Evolutionary conservation across 2,329 filamentous ascomycete species (phyloP), one percentile per base, ranked within the genome.

Genomic region (Rasamsonia emersonii): DNA sequence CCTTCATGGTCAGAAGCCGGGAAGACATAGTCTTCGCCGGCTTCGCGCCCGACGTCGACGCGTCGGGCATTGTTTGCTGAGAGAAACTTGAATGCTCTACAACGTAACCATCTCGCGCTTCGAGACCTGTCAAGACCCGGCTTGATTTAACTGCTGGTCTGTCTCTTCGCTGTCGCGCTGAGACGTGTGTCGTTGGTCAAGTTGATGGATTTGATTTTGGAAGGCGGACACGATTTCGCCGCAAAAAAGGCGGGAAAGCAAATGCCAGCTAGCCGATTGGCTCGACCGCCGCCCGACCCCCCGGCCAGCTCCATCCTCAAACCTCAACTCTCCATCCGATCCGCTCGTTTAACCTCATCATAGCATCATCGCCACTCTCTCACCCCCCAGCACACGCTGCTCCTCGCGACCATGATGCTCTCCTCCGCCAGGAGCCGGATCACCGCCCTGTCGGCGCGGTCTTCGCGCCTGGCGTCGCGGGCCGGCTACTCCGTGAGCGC

Each of bases 1-100:
- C 73, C 61, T 93, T 93, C 86, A 94, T 95, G 21, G 83, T 88
- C 52, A 93, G 70, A 28, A 95, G 78, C 45, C 86, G 79, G 37
- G 82, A 88, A 41, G 88, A 94, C 77, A 93, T 86, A 27, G 70
- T 71, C 59, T 81, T 82, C 18, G 73, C 73, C 28, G 75, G 67
- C 38, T 54, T 77, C 51, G 68, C 62, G 39, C 70, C 61, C 45
- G 70, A 59, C 57, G 71, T 69, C 28, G 47, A 53, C 38, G 47
- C 42, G 26, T 36, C 39, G 29, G 53, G 42, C 58, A 59, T 61
- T 37, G 19, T 50, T 36, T 11, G 13, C 16, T 19, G 10, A n/a
- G 10, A 3, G 6, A 7, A 5, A 35, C n/a, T 10, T 28, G 5
- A 23, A 14, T 10, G 24, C 13, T 24, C n/a, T 32, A 13, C 28